Conservation (phyloP, 2,329 filamentous ascomycete genomes). For the Pleoardoris graminearum region DNA sequence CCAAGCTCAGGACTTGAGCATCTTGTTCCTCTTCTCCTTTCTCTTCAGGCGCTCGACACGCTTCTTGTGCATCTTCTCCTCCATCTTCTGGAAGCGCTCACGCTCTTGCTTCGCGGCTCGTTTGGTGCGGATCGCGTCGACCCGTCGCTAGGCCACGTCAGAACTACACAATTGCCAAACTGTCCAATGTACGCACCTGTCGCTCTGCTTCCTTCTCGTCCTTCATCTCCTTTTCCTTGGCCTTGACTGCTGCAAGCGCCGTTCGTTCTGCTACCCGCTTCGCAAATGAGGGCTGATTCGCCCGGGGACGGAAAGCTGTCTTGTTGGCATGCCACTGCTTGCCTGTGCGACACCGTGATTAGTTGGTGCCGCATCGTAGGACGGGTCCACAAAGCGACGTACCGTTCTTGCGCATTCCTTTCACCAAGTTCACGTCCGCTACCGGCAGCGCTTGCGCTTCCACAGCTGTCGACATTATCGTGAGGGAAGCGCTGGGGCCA, state of each 20-base stretch:
- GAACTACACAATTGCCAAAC: too few relatives aligned
- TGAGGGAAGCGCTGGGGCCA: slow-evolving; percentile 15
- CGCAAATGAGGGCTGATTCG: slow-evolving; percentile 77
- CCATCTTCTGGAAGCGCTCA: slow-evolving; percentile 89
- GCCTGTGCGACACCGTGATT: slow-evolving; percentile 58
- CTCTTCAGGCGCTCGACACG: slow-evolving; percentile 89
- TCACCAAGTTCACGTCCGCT: slow-evolving; percentile 41
- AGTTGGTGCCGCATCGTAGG: slow-evolving; percentile 6
- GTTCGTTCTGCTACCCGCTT: slow-evolving; percentile 73
- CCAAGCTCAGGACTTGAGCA: slow-evolving; percentile 55
- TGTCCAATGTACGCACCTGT: slow-evolving; percentile 71
- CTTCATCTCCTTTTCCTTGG: slow-evolving; percentile 90
- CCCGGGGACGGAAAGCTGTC: slow-evolving; percentile 80
- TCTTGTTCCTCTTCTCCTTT: slow-evolving; percentile 94
- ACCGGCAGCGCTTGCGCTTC: slow-evolving; percentile 49
- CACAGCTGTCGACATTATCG: slow-evolving; percentile 35
- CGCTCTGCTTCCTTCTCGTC: slow-evolving; percentile 91
- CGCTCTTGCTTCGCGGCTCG: slow-evolving; percentile 89
- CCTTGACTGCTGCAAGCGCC: slow-evolving; percentile 76
- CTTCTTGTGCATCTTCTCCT: slow-evolving; percentile 97
- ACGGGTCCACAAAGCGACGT: slow-evolving; percentile 28
- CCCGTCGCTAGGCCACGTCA: slow-evolving; percentile 62
- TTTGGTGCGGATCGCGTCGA: slow-evolving; percentile 81
- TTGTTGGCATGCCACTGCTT: slow-evolving; percentile 92
- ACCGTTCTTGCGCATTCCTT: slow-evolving; percentile 84